A percentile compares a stretch with the other conserved stretches of the same genome.
Conservation (phyloP, 2,329 filamentous ascomycete species). For the Cladosporium sp. region DNA sequence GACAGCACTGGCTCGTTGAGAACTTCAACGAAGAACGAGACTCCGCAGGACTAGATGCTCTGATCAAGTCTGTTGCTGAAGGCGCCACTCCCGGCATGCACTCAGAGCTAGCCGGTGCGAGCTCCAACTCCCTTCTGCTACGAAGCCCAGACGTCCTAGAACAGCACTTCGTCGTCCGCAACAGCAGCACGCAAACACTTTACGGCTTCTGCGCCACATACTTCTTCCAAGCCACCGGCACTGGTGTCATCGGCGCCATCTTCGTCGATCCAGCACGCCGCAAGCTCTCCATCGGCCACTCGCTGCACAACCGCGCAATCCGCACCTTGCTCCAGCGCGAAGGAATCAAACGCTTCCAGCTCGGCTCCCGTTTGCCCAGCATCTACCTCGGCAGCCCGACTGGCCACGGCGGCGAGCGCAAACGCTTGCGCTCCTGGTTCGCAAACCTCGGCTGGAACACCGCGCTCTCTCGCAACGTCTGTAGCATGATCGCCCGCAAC, state of each 20-base stretch:
- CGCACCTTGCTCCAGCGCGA: conserved; percentile 67
- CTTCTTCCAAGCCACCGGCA: conserved; percentile 63
- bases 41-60: conserved; percentile 64
- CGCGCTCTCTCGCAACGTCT: conserved; percentile 57
- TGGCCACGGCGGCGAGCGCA: conserved; percentile 57
- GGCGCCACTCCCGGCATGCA: conserved; percentile 61
- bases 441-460: conserved; percentile 85
- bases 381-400: conserved; percentile 81
- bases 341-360: conserved; percentile 72
- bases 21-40: conserved; percentile 79
- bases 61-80: conserved; percentile 68
- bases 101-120: conserved; percentile 65
- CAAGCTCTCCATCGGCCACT: conserved; percentile 85
- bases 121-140: conserved; percentile 71
- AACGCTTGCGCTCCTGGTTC: conserved; percentile 72
- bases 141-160: conserved; percentile 68
- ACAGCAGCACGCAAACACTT: conserved; percentile 83
- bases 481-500: conserved; percentile 70
- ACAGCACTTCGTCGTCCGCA: conserved; percentile 85
- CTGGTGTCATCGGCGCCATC: conserved; percentile 77
- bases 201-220: conserved; percentile 94
- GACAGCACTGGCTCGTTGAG: conserved; percentile 92
- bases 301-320: conserved; percentile 80
- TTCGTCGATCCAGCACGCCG: conserved; percentile 84
- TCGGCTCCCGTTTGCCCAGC: conserved; percentile 77